Evolutionary conservation across 495 filamentous ascomycete genomes (phyloP).

Genomic region (Xylaria bambusicola): DNA sequence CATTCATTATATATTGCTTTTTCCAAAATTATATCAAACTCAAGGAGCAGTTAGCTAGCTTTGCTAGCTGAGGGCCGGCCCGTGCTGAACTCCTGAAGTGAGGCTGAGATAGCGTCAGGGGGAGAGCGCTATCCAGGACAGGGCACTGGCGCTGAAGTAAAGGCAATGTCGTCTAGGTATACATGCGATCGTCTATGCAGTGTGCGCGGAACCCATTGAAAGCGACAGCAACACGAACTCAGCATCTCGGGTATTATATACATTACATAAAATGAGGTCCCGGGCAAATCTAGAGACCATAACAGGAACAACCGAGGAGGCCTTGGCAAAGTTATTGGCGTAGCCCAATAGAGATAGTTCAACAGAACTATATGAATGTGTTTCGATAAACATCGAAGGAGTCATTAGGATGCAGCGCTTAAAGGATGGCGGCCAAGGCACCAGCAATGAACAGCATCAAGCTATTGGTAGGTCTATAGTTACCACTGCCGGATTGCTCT

Average conservation of each 20-base stretch:
- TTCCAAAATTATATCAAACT: not conserved
- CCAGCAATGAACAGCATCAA: conserved; percentile 19
- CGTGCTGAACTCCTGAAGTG: not conserved
- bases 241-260: not conserved
- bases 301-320: too few species aligned
- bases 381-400: not conserved
- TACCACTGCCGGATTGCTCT: conserved; percentile 14
- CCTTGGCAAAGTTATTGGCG: not conserved
- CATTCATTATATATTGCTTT: conserved; percentile 12
- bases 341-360: not conserved
- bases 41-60: not conserved
- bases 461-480: conserved; percentile 11
- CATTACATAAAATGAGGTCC: not conserved
- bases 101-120: not conserved
- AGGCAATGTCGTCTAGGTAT: not conserved
- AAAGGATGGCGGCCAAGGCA: conserved; percentile 26
- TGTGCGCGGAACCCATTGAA: not conserved
- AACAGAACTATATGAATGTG: not conserved
- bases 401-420: not conserved
- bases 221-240: not conserved
- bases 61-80: not conserved
- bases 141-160: not conserved
- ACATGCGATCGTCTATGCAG: not conserved
- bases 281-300: not conserved
- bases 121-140: not conserved